Base-by-base conservation (phyloP, 495 filamentous ascomycete genomes). In the Penicillium turbatum region DNA sequence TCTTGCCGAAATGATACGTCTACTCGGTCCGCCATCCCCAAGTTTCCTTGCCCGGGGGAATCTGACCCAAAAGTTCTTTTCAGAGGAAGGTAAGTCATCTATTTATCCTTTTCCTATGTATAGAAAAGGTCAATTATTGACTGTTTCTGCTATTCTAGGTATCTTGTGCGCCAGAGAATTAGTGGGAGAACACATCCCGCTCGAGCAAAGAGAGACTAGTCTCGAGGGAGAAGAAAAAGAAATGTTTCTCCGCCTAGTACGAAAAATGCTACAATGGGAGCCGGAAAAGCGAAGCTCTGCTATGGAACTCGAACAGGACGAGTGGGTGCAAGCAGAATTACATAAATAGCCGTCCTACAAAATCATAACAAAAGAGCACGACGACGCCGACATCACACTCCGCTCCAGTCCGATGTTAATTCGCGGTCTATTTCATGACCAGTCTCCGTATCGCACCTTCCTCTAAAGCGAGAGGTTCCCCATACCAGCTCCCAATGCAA, bases 11-110 rank as follows among this genome's bases (percentile, higher is more conserved):
- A 69, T 80, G 15, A 66, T 74, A 53, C 47, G 58, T 1, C 53
- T 79, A 12, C 63, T 79, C 12, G 76, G 77, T 7, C 72, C 61
- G 2, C 75, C 73, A 5, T 70, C 74, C 1, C 39, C 46, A 7
- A 61, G 64, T 15, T 50, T 79, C 2, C 50, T 77, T 44, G 43
- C 64, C 9, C 55, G 46, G 16, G 64, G 72, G 34, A 41, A 49
- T 15, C 16, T 43, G 17, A 69, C 42, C 27, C 12, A 30, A 0
- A 59, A 55, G 15, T 63, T 59, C 50, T 63, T 58, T 44, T 52
- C 55, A 6, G 10, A 52, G 0, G 46, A 67, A 47, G 64, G 65
- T 58, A 62, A 49, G 11, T 35, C 7, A 45, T 32, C 11, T 40
- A 40, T 32, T n/a, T 35, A n/a, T 29, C 19, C 9, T 56, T 24